Percentiles rank a stretch among this genome's conserved stretches.
These are phyloP conservation scores for Apiotrichum gamsii DNA, from an alignment of 1,284 basidiomycete species.

Conservation along the genomic window DNA sequence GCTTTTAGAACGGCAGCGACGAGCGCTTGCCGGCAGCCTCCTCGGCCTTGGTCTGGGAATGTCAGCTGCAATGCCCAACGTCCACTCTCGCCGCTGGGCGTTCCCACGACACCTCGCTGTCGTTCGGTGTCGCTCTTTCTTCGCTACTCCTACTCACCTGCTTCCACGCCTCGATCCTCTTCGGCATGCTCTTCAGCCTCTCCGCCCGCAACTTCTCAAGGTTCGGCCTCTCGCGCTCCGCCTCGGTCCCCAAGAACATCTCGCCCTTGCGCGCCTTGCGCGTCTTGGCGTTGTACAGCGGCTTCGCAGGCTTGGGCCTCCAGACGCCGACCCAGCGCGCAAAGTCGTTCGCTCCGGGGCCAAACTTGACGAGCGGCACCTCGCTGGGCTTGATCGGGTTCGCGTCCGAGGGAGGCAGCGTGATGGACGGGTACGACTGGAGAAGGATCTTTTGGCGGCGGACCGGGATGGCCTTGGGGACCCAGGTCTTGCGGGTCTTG, in stretches of 20 bases:
- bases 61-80: neutral
- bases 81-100: neutral
- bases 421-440: slow-evolving; percentile 18
- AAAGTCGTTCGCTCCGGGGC: too few species aligned
- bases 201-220: slow-evolving; percentile 29
- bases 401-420: slow-evolving; percentile 29
- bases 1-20: slow-evolving; percentile 28
- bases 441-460: slow-evolving; percentile 34
- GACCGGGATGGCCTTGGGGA: slow-evolving; percentile 33
- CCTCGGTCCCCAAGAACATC: slow-evolving; percentile 43
- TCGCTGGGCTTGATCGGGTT: slow-evolving; percentile 12
- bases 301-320: slow-evolving; percentile 14
- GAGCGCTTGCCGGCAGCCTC: slow-evolving; percentile 20
- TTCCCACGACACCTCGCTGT: too few species aligned
- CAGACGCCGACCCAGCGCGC: slow-evolving; percentile 22
- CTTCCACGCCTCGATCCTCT: slow-evolving; percentile 42
- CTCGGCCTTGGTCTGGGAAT: slow-evolving; percentile 8
- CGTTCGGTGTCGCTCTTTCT: too few species aligned
- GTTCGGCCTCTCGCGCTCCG: slow-evolving; percentile 31
- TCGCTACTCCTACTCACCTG: slow-evolving; percentile 27
- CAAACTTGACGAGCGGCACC: slow-evolving; percentile 16
- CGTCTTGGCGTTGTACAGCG: too few species aligned
- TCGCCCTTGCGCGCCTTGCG: slow-evolving; percentile 3
- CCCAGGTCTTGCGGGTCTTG: neutral
- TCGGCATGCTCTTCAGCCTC: slow-evolving; percentile 40